Evolutionary conservation across 1,139 yeast genomes (phyloP).

Genomic region (Blastobotrys arbuscula): DNA sequence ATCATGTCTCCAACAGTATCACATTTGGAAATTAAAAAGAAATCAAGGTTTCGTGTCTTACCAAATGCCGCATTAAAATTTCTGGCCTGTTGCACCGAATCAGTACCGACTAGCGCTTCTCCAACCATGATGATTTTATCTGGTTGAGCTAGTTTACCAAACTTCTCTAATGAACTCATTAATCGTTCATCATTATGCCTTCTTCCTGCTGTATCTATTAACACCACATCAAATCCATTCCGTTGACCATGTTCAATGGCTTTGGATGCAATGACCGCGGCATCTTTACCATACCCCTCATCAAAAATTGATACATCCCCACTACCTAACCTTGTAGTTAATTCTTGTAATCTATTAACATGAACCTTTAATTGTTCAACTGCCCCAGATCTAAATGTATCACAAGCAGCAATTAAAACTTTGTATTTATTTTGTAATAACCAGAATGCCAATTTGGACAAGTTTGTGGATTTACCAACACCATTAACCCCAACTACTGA

Average conservation of each 20-base stretch:
- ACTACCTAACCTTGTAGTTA: conserved; percentile 46
- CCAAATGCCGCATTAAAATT: conserved; percentile 95
- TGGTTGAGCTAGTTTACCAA: conserved; percentile 93
- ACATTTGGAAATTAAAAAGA: conserved; percentile 89
- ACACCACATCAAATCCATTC: conserved; percentile 70
- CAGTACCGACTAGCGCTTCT: conserved; percentile 96
- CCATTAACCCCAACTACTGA: conserved; percentile 98
- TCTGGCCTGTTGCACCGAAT: conserved; percentile 90
- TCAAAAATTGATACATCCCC: conserved; percentile 78
- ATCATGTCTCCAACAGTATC: conserved; percentile 97
- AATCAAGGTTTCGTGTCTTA: conserved; percentile 70
- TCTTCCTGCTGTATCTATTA: conserved; percentile 97
- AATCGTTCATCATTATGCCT: conserved; percentile 91
- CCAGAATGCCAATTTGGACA: conserved; percentile 95
- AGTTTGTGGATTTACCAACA: conserved; percentile 93
- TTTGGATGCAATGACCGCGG: conserved; percentile 90
- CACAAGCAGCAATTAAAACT: conserved; percentile 93
- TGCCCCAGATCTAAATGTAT: conserved; percentile 96
- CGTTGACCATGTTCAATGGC: conserved; percentile 75
- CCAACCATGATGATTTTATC: conserved; percentile 98
- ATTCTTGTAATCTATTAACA: conserved; percentile 70
- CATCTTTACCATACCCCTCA: conserved; percentile 96
- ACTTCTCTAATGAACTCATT: conserved; percentile 93
- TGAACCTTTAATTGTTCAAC: conserved; percentile 95
- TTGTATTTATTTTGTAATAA: conserved; percentile 79